A percentile compares a stretch with the other conserved stretches of the same genome.
Conservation (phyloP, 768 basidiomycete genomes). For the Tephrocybe rancida region DNA sequence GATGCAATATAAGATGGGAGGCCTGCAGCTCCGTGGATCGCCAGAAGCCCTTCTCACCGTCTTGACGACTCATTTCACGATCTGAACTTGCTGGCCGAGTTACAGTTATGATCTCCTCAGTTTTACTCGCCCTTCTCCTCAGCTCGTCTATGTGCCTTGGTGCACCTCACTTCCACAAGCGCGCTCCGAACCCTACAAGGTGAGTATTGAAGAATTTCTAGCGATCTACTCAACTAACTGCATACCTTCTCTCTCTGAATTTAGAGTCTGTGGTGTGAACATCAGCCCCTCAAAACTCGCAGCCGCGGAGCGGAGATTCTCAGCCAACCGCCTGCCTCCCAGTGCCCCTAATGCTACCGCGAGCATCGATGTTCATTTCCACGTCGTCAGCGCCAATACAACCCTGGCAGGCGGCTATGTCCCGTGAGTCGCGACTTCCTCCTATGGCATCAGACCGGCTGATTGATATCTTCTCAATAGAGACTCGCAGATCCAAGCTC, state of each 20-base stretch:
- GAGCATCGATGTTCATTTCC: slow-evolving; percentile 42
- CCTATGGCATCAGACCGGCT: not conserved
- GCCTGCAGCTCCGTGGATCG: no score
- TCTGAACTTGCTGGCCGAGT: slow-evolving; percentile 10
- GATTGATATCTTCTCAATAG: slow-evolving; percentile 1
- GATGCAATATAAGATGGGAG: no score
- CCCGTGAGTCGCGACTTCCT: slow-evolving; percentile 28
- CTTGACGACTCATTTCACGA: slow-evolving; percentile 13
- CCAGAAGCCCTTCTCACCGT: slow-evolving; percentile 4
- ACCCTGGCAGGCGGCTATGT: slow-evolving; percentile 41
- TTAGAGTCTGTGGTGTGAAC: slow-evolving; percentile 38
- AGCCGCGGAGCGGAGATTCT: slow-evolving; percentile 40
- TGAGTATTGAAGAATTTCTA: not conserved
- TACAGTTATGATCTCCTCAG: slow-evolving; percentile 18
- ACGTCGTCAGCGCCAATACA: slow-evolving; percentile 43
- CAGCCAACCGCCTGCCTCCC: slow-evolving; percentile 30
- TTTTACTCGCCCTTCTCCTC: slow-evolving; percentile 18
- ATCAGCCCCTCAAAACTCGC: slow-evolving; percentile 33
- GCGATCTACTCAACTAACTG: not conserved
- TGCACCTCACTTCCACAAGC: slow-evolving; percentile 15
- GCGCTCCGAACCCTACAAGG: slow-evolving; percentile 9
- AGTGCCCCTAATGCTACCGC: slow-evolving; percentile 28
- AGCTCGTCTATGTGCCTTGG: slow-evolving; percentile 16
- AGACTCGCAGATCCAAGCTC: slow-evolving; percentile 32
- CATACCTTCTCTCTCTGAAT: not conserved